Conservation (phyloP, 129 eudicot species). For the Dittrichia graveolens region DNA sequence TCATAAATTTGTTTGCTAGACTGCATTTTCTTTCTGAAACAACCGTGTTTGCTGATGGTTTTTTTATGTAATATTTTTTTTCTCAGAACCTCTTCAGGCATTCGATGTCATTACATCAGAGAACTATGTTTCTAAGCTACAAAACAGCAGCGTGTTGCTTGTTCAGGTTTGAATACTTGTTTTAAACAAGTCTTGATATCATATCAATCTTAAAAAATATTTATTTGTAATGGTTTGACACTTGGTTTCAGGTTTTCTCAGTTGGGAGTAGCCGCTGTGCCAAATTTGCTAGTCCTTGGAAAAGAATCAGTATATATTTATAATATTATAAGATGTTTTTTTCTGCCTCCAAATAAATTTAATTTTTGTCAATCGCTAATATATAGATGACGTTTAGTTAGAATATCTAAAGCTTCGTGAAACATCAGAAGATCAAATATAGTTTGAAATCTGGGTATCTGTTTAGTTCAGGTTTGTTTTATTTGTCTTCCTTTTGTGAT, state of each 20-base stretch:
- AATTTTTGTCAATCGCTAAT: not conserved
- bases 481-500: slow-evolving; percentile 14
- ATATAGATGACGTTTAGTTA: not conserved
- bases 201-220: not conserved
- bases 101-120: slow-evolving; percentile 50
- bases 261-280: slow-evolving; percentile 73
- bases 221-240: slow-evolving; percentile 10
- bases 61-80: slow-evolving; percentile 19
- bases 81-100: slow-evolving; percentile 50
- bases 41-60: slow-evolving; percentile 1
- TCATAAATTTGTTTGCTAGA: not conserved
- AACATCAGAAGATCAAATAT: not conserved
- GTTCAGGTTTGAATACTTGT: slow-evolving; percentile 55
- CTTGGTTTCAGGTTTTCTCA: slow-evolving; percentile 61
- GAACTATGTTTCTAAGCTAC: slow-evolving; percentile 50
- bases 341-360: slow-evolving; percentile 7
- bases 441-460: too few relatives aligned
- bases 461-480: slow-evolving; percentile 2
- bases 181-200: slow-evolving; percentile 16
- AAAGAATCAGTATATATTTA: slow-evolving; percentile 58
- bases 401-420: too few relatives aligned
- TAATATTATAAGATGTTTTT: not conserved
- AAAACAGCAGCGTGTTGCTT: slow-evolving; percentile 53
- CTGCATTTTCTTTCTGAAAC: slow-evolving; percentile 7
- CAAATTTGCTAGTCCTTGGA: slow-evolving; percentile 62